phyloP scores from a whole-genome alignment of 495 filamentous ascomycete species.

The Xanthoparmelia taractica region DNA sequence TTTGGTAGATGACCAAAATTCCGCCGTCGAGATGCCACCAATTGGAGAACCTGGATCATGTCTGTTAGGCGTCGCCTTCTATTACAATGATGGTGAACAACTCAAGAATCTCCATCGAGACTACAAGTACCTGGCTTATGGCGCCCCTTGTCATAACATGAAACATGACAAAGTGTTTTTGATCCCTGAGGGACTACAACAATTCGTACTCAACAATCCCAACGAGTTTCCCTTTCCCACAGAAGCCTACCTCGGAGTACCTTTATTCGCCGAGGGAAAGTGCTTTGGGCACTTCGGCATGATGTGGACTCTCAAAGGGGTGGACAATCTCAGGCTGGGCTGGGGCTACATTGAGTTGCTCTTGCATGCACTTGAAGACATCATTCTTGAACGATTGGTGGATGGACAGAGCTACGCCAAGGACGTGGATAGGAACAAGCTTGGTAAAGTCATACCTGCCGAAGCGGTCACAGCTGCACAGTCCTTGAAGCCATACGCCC shows the following conservation, averaged over 20 bases:
- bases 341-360: conserved; percentile 71
- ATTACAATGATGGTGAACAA: conserved; percentile 57
- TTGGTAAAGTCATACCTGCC: conserved; percentile 41
- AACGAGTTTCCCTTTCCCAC: conserved; percentile 53
- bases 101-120: conserved; percentile 48
- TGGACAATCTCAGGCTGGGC: conserved; percentile 47
- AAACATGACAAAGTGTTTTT: conserved; percentile 66
- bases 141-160: conserved; percentile 61
- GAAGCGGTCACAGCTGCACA: conserved; percentile 49
- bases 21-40: conserved; percentile 49
- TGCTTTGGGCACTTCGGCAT: conserved; percentile 69
- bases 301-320: conserved; percentile 62
- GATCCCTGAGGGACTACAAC: conserved; percentile 54
- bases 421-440: conserved; percentile 23
- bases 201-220: conserved; percentile 52
- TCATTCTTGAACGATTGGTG: conserved; percentile 54
- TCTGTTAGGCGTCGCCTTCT: conserved; percentile 60
- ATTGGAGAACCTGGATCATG: conserved; percentile 52
- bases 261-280: conserved; percentile 60
- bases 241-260: conserved; percentile 66
- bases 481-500: conserved; percentile 69
- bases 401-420: conserved; percentile 41
- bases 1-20: conserved; percentile 48
- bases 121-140: conserved; percentile 57
- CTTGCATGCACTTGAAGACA: conserved; percentile 66